Evolutionary conservation across 352 stramenopile genomes (phyloP).

Genomic region (Globisporangium acanthophoron): DNA sequence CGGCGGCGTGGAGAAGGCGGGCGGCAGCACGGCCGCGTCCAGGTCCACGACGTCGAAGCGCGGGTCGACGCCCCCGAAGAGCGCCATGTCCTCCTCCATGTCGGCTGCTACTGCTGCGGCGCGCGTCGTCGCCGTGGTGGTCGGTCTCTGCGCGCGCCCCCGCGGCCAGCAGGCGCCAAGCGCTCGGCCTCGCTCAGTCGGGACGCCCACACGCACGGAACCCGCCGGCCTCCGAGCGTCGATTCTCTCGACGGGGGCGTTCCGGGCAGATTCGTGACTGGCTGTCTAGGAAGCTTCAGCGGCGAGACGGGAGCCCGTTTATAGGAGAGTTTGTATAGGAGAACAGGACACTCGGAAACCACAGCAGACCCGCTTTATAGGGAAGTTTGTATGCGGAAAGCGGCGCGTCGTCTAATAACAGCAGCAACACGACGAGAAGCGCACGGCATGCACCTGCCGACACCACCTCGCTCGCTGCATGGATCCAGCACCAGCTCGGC

Average conservation of each 20-base stretch:
- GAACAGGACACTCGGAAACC: no score
- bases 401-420: no score
- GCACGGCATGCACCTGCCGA: no score
- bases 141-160: constrained; percentile 10
- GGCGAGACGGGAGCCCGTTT: no score
- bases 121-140: constrained; percentile 5
- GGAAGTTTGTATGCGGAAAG: no score
- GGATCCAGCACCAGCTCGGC: no score
- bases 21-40: constrained; percentile 35
- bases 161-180: constrained; percentile 4
- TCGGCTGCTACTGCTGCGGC: constrained; percentile 16
- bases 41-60: constrained; percentile 55
- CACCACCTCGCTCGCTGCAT: no score
- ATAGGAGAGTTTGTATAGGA: not conserved
- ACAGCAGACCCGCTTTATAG: no score
- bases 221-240: constrained; percentile 6
- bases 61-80: constrained; percentile 42
- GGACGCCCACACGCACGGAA: constrained; percentile 4
- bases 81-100: constrained; percentile 49
- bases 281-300: constrained; percentile 1
- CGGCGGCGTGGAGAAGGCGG: constrained; percentile 35
- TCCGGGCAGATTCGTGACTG: constrained; percentile 12
- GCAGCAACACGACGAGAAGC: no score
- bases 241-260: constrained; percentile 4
- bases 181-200: constrained; percentile 14